Base-by-base conservation (phyloP, 2,329 filamentous ascomycete genomes). In the Orbilia brochopaga region DNA sequence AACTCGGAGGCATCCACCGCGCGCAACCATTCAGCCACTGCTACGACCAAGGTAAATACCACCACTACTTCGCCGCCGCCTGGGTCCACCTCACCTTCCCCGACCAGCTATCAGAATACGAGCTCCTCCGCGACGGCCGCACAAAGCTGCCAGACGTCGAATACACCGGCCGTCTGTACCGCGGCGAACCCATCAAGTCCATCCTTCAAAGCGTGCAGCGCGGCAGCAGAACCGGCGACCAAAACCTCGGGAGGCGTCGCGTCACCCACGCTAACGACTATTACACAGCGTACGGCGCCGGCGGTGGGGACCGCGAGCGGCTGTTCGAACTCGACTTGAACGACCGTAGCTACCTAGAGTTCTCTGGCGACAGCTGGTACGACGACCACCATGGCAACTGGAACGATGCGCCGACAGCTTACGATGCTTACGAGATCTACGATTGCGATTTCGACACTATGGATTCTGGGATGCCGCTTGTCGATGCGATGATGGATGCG, bases 1-100 rank as follows among this genome's bases (percentile, higher is more conserved):
- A 79, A 56, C 76, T 81, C 0, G 81, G 80, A 19, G 80, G 81
- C 8, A 80, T 82, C 65, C 79, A 82, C 63, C 78, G 81, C 24
- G 81, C 81, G 0, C 81, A 82, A 30, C 75, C 75, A 0, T 80
- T 78, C 66, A 80, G 79, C 54, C 80, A 81, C 69, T 76, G 78
- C 64, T 81, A 78, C 60, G 80, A 81, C 32, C 75, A 76, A 35
- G 78, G 76, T n/a, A 58, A 50, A 2, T 75, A 74, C 54, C 61
- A 72, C n/a, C 53, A 72, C 32, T 76, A 62, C 58, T 76, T 76
- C 40, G 58, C 73, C 17, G 75, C 76, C 1, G 32, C 60, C 6
- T 53, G 23, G 50, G n/a, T 30, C 7, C 23, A 53, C 27, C 50
- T 53, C 27, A 24, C 10, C 7, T 53, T 27, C 23, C 21, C 23